Base-by-base conservation (phyloP, 805 yeast genomes). In the Lipomyces kockii region DNA sequence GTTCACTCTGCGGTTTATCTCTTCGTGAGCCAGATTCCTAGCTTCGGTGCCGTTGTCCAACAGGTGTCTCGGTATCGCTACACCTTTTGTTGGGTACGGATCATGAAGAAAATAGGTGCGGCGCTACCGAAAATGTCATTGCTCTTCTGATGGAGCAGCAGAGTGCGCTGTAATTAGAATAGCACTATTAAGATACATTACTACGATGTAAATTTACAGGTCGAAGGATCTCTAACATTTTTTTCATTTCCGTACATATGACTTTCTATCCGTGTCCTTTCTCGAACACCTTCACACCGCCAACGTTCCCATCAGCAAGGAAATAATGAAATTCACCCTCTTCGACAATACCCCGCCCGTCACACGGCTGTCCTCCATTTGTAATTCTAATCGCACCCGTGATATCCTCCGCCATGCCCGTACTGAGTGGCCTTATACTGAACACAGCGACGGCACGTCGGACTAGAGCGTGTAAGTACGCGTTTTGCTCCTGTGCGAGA, bases 391-490 rank as follows among this genome's bases (percentile, higher is more conserved):
- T 25, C 4, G 58, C n/a, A 11, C 73, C 73, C 6, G 73, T 70
- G 11, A 71, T 66, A 14, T 71, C 73, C 11, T 62, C 60, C 1
- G 73, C 72, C 20, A 43, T 43, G 4, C 73, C 73, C 2, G 73
- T 63, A 32, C 51, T 61, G 17, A 71, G 61, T 2, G 73, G 67
- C 22, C 73, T 60, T n/a, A 70, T n/a, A 46, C 64, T 62, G 63
- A 63, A 54, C 2, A 70, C 66, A 2, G 70, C 70, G 7, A 32
- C 25, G 3, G 71, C 58, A 12, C 63, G 64, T 20, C 63, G 37
- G 11, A 56, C 29, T 9, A 67, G 60, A 8, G 63, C 37, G 25
- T 12, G 32, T 12, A 63, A 29, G 6, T 57, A 54, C 3, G 37
- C 17, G 17, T 27, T 52, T n/a, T 67, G 70, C 27, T 34, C 58